Percentiles rank a stretch among this genome's conserved stretches.
phyloP scores from a whole-genome alignment of 495 filamentous ascomycete genomes.

The Penicillium parvum region DNA sequence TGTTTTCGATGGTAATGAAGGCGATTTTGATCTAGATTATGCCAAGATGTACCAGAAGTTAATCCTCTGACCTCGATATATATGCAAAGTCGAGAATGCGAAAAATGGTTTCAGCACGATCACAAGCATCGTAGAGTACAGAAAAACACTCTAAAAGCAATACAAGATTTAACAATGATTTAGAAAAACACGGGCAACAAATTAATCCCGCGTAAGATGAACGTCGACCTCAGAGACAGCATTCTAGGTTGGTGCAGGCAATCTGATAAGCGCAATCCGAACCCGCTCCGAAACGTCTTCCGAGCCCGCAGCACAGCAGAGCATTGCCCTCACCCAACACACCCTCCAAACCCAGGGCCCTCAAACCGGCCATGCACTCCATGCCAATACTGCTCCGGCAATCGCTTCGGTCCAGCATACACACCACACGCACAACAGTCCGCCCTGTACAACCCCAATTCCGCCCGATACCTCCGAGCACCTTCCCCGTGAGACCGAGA shows the following conservation, averaged over 20 bases:
- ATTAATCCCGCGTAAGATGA: no score
- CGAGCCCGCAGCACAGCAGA: conserved; percentile 2
- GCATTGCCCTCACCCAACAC: conserved; percentile 7
- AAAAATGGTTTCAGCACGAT: no score
- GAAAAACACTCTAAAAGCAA: no score
- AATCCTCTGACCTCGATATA: no score
- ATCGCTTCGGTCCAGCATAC: conserved; percentile 31
- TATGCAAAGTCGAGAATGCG: no score
- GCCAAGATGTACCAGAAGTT: no score
- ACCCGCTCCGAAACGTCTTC: conserved; percentile 11
- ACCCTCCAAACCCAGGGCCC: conserved; percentile 19
- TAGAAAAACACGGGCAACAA: no score
- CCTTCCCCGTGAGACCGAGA: conserved; percentile 18
- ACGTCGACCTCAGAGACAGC: background rate
- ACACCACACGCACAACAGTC: conserved; percentile 20
- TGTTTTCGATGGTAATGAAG: no score
- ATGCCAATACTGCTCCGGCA: conserved; percentile 41
- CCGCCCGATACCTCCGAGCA: conserved; percentile 23
- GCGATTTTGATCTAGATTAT: no score
- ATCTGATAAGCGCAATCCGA: conserved; percentile 17
- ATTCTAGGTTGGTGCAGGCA: background rate
- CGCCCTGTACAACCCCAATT: conserved; percentile 14
- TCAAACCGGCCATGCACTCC: conserved; percentile 38
- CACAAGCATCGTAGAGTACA: no score
- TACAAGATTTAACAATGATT: no score